Evolutionary conservation across 768 basidiomycete genomes (phyloP).

Genomic region (Lactifluus pinguis): DNA sequence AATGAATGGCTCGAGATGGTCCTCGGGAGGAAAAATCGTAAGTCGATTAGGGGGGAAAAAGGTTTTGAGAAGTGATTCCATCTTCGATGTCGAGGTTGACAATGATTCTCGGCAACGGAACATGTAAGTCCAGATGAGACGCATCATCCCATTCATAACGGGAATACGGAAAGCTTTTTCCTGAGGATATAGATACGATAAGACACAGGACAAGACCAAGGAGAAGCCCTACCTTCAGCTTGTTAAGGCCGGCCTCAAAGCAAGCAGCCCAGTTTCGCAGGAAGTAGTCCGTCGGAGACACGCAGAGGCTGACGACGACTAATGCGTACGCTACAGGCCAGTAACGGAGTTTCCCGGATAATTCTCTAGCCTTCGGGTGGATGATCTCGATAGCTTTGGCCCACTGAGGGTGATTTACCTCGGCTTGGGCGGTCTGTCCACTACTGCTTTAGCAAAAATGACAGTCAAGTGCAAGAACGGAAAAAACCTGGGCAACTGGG

Average conservation of each 20-base stretch:
- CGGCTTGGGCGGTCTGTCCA: constrained; percentile 79
- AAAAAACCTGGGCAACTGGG: constrained; percentile 73
- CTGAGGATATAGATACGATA: constrained; percentile 31
- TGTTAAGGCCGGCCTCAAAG: constrained; percentile 63
- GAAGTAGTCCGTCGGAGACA: constrained; percentile 80
- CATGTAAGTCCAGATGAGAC: constrained; percentile 91
- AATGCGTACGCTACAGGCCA: constrained; percentile 84
- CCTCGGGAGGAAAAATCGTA: constrained; percentile 55
- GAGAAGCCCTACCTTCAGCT: constrained; percentile 60
- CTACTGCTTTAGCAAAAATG: background rate
- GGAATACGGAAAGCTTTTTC: constrained; percentile 65
- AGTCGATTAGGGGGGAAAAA: constrained; percentile 71
- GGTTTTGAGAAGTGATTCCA: constrained; percentile 64
- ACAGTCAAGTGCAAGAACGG: background rate
- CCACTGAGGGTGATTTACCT: constrained; percentile 94
- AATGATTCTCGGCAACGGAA: constrained; percentile 83
- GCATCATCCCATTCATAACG: constrained; percentile 73
- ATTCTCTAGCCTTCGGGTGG: constrained; percentile 71
- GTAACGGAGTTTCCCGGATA: constrained; percentile 84
- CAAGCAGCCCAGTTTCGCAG: constrained; percentile 70
- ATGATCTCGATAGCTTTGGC: constrained; percentile 83
- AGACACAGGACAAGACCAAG: background rate
- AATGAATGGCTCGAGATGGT: constrained; percentile 67
- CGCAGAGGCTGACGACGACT: constrained; percentile 74
- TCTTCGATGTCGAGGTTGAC: constrained; percentile 69